A percentile compares a stretch with the other conserved stretches of the same genome.
Evolutionary conservation across 495 filamentous ascomycete genomes (phyloP).

Genomic region (Pseudomonodictys pantanalensis): DNA sequence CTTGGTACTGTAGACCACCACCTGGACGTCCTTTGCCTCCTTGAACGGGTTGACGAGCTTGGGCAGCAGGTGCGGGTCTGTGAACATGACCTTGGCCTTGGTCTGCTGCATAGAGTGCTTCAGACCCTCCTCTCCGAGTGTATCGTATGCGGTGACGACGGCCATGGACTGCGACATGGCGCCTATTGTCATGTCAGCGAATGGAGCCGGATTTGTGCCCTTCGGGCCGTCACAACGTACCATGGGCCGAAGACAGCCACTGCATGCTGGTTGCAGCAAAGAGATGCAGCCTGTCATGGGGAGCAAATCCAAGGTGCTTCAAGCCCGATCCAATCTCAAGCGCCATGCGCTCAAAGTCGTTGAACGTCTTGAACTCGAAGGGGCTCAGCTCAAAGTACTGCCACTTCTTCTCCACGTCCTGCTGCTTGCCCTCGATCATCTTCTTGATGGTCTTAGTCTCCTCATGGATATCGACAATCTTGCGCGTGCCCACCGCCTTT

Average conservation of each 20-base stretch:
- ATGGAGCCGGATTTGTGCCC: neutral
- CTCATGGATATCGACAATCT: constrained; percentile 77
- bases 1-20: constrained; percentile 86
- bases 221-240: constrained; percentile 7
- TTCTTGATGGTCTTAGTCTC: constrained; percentile 98
- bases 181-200: constrained; percentile 11
- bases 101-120: constrained; percentile 90
- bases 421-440: constrained; percentile 82
- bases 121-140: constrained; percentile 88
- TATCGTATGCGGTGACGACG: constrained; percentile 97
- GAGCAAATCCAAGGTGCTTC: constrained; percentile 72
- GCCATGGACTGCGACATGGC: constrained; percentile 82
- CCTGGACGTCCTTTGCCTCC: constrained; percentile 71
- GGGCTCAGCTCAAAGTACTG: constrained; percentile 88
- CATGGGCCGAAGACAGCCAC: constrained; percentile 44
- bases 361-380: constrained; percentile 84
- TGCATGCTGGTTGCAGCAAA: constrained; percentile 70
- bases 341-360: constrained; percentile 77
- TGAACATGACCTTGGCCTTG: constrained; percentile 80
- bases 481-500: constrained; percentile 77
- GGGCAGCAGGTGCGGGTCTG: constrained; percentile 78
- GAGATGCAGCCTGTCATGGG: constrained; percentile 75
- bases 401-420: constrained; percentile 93
- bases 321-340: constrained; percentile 69
- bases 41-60: constrained; percentile 81